Conservation (phyloP, 2,329 filamentous ascomycete species). For the Ascochyta fabae region DNA sequence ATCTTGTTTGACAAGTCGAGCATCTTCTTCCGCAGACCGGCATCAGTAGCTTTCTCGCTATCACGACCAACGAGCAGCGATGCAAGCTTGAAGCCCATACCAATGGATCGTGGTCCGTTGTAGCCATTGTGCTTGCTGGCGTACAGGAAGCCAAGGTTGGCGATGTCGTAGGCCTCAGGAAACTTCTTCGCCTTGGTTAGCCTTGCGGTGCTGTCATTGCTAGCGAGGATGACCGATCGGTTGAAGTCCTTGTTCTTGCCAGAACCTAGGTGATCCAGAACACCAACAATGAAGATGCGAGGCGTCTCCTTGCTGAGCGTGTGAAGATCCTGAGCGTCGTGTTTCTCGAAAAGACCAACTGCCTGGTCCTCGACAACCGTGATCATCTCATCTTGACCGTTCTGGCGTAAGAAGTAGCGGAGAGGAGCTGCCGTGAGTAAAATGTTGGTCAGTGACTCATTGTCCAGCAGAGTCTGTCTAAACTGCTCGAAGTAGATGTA, state of each 20-base stretch:
- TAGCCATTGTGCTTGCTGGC: slow-evolving; percentile 42
- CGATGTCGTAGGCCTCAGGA: slow-evolving; percentile 43
- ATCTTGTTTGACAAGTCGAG: slow-evolving; percentile 51
- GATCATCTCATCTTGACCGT: slow-evolving; percentile 32
- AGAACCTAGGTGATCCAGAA: slow-evolving; percentile 39
- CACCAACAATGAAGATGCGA: slow-evolving; percentile 40
- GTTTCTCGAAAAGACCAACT: slow-evolving; percentile 37
- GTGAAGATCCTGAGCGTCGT: slow-evolving; percentile 35
- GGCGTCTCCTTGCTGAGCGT: slow-evolving; percentile 40
- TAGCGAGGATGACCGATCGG: slow-evolving; percentile 36
- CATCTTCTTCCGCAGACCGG: slow-evolving; percentile 48
- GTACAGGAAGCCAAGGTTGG: slow-evolving; percentile 43
- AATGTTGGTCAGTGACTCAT: slow-evolving; percentile 48
- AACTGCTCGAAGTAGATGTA: slow-evolving; percentile 46
- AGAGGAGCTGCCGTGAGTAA: slow-evolving; percentile 42
- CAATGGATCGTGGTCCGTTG: slow-evolving; percentile 43
- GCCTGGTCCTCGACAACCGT: slow-evolving; percentile 36
- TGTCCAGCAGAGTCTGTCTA: slow-evolving; percentile 39
- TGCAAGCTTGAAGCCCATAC: slow-evolving; percentile 47
- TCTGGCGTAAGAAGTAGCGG: slow-evolving; percentile 35
- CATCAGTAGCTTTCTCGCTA: slow-evolving; percentile 39
- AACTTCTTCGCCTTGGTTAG: slow-evolving; percentile 41
- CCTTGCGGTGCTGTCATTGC: slow-evolving; percentile 32
- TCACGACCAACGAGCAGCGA: slow-evolving; percentile 43
- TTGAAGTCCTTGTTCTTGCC: slow-evolving; percentile 39